Percentiles rank a stretch among this genome's conserved stretches.
Evolutionary conservation across 345 rosid species (phyloP).

Genomic region (Hibiscus syriacus): DNA sequence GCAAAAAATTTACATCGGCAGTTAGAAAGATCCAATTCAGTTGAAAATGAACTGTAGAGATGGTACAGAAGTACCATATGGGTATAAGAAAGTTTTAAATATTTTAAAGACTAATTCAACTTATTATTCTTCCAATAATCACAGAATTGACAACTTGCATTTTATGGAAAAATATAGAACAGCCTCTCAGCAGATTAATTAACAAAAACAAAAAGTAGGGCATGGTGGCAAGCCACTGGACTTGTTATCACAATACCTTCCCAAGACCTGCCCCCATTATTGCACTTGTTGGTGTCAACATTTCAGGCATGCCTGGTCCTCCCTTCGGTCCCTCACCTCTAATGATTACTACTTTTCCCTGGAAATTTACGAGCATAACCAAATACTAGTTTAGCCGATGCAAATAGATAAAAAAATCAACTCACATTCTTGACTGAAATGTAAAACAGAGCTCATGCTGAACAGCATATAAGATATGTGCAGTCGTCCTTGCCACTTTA

Average conservation of each 20-base stretch:
- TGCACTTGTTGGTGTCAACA: constrained; percentile 98
- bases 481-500: neutral
- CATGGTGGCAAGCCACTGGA: neutral
- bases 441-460: neutral
- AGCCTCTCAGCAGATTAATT: neutral
- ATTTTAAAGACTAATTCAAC: neutral
- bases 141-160: neutral
- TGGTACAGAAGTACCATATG: too few relatives aligned
- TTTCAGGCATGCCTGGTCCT: constrained; percentile 99
- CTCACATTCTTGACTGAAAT: neutral
- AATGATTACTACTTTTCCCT: constrained; percentile 92
- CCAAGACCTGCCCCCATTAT: constrained; percentile 99
- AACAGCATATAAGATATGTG: neutral
- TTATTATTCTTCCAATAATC: neutral
- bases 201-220: neutral
- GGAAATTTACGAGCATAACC: constrained; percentile 15
- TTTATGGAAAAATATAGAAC: neutral
- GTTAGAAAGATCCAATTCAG: neutral
- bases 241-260: constrained; percentile 45
- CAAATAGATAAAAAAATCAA: neutral
- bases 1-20: neutral
- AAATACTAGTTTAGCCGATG: constrained; percentile 1
- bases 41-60: neutral
- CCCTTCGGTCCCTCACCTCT: constrained; percentile 99
- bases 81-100: too few relatives aligned